phyloP scores from a whole-genome alignment of 805 yeast genomes.

The Schwanniomyces vanrijiae region DNA sequence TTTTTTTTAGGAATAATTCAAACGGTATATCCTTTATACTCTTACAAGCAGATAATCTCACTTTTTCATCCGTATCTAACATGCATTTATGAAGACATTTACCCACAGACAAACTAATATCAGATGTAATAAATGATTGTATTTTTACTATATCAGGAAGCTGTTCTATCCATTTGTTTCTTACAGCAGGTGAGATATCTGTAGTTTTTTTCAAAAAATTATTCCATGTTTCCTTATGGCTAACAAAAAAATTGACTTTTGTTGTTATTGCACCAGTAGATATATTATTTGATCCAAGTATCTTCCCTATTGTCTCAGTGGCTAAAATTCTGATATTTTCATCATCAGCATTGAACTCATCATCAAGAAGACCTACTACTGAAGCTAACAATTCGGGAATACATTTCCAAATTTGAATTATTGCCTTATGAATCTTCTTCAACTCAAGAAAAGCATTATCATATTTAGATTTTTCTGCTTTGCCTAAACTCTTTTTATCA shows the following conservation, averaged over 20 bases:
- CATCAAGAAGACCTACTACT: slow-evolving; percentile 76
- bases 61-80: slow-evolving; percentile 73
- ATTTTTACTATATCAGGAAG: slow-evolving; percentile 45
- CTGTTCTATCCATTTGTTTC: slow-evolving; percentile 69
- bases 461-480: slow-evolving; percentile 14
- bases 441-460: slow-evolving; percentile 40
- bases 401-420: slow-evolving; percentile 70
- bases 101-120: slow-evolving; percentile 37
- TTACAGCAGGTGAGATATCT: slow-evolving; percentile 64
- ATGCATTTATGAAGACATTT: slow-evolving; percentile 66
- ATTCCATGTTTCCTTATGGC: slow-evolving; percentile 60
- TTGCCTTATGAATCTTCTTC: slow-evolving; percentile 59
- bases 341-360: slow-evolving; percentile 74
- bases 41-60: slow-evolving; percentile 60
- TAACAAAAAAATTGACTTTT: slow-evolving; percentile 56
- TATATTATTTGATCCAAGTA: slow-evolving; percentile 37
- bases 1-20: slow-evolving; percentile 44
- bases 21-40: slow-evolving; percentile 50
- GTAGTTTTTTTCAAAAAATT: slow-evolving; percentile 75
- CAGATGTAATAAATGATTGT: slow-evolving; percentile 48
- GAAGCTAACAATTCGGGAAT: slow-evolving; percentile 74
- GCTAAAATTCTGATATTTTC: slow-evolving; percentile 63
- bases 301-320: slow-evolving; percentile 68
- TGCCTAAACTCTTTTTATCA: slow-evolving; percentile 12
- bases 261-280: slow-evolving; percentile 34